Evolutionary conservation across 768 basidiomycete species (phyloP).

Genomic region (Leccinum ochraceum): DNA sequence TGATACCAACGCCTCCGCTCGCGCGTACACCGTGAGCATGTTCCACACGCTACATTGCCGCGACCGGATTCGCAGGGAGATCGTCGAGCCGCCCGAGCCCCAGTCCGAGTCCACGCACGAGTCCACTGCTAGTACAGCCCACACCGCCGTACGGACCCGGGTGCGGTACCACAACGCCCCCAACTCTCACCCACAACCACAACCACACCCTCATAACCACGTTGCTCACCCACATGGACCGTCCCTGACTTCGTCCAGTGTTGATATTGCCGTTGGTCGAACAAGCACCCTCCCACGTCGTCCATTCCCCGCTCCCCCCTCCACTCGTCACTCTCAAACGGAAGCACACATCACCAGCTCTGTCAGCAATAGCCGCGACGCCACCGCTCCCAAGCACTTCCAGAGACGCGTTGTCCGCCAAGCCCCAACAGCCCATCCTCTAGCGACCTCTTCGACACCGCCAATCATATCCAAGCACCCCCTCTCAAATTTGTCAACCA

Average conservation of each 20-base stretch:
- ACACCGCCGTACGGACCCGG: too few species aligned
- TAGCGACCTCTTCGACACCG: slow-evolving; percentile 19
- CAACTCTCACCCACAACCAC: slow-evolving; percentile 28
- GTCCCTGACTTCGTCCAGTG: slow-evolving; percentile 25
- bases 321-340: slow-evolving; percentile 44
- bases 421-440: slow-evolving; percentile 20
- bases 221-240: slow-evolving; percentile 29
- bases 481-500: slow-evolving; percentile 14
- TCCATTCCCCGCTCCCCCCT: slow-evolving; percentile 26
- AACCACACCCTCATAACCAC: slow-evolving; percentile 27
- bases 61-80: slow-evolving; percentile 34
- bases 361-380: slow-evolving; percentile 12
- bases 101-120: too few species aligned
- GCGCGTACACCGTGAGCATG: slow-evolving; percentile 38
- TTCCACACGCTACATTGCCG: slow-evolving; percentile 45
- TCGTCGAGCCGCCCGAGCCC: slow-evolving; percentile 6
- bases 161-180: slow-evolving; percentile 28
- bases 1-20: slow-evolving; percentile 20
- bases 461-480: slow-evolving; percentile 11
- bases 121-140: too few species aligned
- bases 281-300: slow-evolving; percentile 17
- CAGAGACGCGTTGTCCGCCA: slow-evolving; percentile 14
- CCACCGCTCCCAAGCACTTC: slow-evolving; percentile 7
- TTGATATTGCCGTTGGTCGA: slow-evolving; percentile 31
- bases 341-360: slow-evolving; percentile 32